phyloP scores from a whole-genome alignment of 2,329 filamentous ascomycete species.

The Pseudogymnoascus sp. region DNA sequence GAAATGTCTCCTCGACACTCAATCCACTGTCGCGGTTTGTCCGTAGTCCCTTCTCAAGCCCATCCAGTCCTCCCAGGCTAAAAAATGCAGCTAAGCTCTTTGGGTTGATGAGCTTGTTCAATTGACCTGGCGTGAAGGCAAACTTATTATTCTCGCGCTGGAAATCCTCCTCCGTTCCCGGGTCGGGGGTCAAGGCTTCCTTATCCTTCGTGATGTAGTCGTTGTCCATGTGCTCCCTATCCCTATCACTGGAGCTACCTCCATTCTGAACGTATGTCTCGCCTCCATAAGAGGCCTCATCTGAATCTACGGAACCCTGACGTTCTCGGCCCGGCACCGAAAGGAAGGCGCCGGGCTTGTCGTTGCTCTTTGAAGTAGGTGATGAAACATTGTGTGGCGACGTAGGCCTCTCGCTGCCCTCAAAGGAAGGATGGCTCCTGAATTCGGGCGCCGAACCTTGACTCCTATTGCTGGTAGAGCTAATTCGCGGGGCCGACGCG shows the following conservation, averaged over 20 bases:
- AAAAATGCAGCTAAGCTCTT: constrained; percentile 69
- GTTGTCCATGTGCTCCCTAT: constrained; percentile 29
- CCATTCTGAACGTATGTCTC: constrained; percentile 30
- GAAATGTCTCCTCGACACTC: constrained; percentile 56
- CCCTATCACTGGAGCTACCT: constrained; percentile 31
- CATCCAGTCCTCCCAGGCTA: constrained; percentile 62
- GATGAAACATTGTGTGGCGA: constrained; percentile 62
- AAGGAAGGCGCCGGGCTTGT: constrained; percentile 44
- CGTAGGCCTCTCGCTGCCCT: constrained; percentile 52
- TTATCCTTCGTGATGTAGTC: constrained; percentile 45
- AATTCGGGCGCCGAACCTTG: constrained; percentile 34
- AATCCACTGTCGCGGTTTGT: constrained; percentile 58
- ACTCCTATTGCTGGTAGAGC: constrained; percentile 19
- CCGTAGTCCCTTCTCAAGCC: constrained; percentile 64
- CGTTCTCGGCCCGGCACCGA: constrained; percentile 55
- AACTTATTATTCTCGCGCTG: constrained; percentile 59
- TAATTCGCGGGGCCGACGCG: not conserved
- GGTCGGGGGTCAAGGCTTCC: constrained; percentile 45
- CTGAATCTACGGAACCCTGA: constrained; percentile 56
- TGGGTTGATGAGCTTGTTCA: constrained; percentile 70
- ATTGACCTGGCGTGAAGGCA: constrained; percentile 62
- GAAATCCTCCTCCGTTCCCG: constrained; percentile 63
- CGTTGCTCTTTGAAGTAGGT: constrained; percentile 43
- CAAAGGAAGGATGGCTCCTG: constrained; percentile 46
- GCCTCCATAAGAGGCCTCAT: constrained; percentile 38